Percentiles rank a stretch among this genome's conserved stretches.
These are phyloP conservation scores for Blepharisma japonicum DNA, from an alignment of 73 alveolate species.

Conservation along the genomic window DNA sequence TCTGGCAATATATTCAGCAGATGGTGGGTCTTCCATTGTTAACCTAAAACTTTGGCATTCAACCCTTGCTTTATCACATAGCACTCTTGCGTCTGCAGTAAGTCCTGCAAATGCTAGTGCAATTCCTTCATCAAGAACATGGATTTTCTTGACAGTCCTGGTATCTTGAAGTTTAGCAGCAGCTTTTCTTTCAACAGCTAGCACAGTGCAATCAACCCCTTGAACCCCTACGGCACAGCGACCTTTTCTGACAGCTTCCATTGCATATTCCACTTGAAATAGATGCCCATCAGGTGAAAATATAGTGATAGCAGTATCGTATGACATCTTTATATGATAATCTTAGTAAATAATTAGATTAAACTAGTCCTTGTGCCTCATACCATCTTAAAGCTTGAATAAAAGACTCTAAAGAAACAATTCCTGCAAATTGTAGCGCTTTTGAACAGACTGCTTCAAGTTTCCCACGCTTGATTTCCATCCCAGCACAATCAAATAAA, in stretches of 20 bases:
- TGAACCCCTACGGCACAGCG: conserved; percentile 90
- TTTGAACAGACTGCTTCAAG: conserved; percentile 60
- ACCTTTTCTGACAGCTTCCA: conserved; percentile 96
- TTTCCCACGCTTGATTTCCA: conserved; percentile 51
- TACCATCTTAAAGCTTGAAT: conserved; percentile 20
- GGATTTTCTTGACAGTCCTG: conserved; percentile 86
- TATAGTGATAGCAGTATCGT: conserved; percentile 95
- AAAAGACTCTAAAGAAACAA: neutral
- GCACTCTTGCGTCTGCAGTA: conserved; percentile 93
- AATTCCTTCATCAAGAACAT: conserved; percentile 77
- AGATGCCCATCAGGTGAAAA: conserved; percentile 96
- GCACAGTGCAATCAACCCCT: conserved; percentile 80
- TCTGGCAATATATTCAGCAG: conserved; percentile 89
- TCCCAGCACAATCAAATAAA: conserved; percentile 60
- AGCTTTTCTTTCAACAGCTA: conserved; percentile 92
- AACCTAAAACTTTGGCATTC: conserved; percentile 84
- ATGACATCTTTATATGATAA: conserved; percentile 64
- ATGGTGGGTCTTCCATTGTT: conserved; percentile 82
- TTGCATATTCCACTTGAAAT: conserved; percentile 95
- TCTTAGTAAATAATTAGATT: neutral
- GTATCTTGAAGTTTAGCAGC: conserved; percentile 90
- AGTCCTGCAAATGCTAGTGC: conserved; percentile 95
- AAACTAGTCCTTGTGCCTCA: conserved; percentile 13
- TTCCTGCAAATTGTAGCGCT: conserved; percentile 42
- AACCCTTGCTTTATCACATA: conserved; percentile 87